Percentiles rank a stretch among this genome's conserved stretches.
phyloP scores from a whole-genome alignment of 2,329 filamentous ascomycete species.

The Beauveria scarabaeidicola region DNA sequence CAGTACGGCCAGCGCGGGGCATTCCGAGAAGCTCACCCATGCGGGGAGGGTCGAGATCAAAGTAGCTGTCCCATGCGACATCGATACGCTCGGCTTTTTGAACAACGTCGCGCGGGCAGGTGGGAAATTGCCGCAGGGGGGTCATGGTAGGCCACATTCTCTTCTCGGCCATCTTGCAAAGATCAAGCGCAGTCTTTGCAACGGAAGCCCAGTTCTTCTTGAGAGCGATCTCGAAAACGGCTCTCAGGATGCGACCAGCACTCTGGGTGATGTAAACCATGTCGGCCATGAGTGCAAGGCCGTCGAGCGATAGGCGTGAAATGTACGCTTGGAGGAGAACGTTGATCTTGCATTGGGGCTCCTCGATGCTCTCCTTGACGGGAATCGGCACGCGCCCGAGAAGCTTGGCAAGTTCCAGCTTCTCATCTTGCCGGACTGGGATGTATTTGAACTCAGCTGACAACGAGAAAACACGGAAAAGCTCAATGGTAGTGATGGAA shows the following conservation, averaged over 20 bases:
- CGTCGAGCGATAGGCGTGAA: slow-evolving; percentile 86
- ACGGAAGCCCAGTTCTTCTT: slow-evolving; percentile 95
- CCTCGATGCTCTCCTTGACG: slow-evolving; percentile 95
- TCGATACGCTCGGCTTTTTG: slow-evolving; percentile 92
- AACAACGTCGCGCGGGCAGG: slow-evolving; percentile 75
- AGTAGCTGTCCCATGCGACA: slow-evolving; percentile 87
- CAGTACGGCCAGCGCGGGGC: slow-evolving; percentile 76
- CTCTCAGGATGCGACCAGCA: slow-evolving; percentile 87
- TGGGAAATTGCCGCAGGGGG: slow-evolving; percentile 80
- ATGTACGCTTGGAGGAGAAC: slow-evolving; percentile 95
- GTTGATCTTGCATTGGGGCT: slow-evolving; percentile 96
- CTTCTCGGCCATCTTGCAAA: slow-evolving; percentile 99
- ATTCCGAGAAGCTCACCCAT: slow-evolving; percentile 93
- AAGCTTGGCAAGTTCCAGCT: slow-evolving; percentile 88
- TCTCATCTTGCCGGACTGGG: slow-evolving; percentile 93
- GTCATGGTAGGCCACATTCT: slow-evolving; percentile 99
- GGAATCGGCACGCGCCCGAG: slow-evolving; percentile 86
- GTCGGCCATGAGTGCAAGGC: slow-evolving; percentile 92
- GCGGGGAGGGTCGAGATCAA: slow-evolving; percentile 88
- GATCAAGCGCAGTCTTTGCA: slow-evolving; percentile 80
- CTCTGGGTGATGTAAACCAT: slow-evolving; percentile 98
- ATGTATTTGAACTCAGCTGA: slow-evolving; percentile 99
- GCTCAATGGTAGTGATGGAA: slow-evolving; percentile 84
- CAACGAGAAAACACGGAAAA: slow-evolving; percentile 92
- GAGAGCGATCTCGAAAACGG: slow-evolving; percentile 93